Evolutionary conservation across 306 rosid genomes (phyloP).

Genomic region (Potentilla sterilis): DNA sequence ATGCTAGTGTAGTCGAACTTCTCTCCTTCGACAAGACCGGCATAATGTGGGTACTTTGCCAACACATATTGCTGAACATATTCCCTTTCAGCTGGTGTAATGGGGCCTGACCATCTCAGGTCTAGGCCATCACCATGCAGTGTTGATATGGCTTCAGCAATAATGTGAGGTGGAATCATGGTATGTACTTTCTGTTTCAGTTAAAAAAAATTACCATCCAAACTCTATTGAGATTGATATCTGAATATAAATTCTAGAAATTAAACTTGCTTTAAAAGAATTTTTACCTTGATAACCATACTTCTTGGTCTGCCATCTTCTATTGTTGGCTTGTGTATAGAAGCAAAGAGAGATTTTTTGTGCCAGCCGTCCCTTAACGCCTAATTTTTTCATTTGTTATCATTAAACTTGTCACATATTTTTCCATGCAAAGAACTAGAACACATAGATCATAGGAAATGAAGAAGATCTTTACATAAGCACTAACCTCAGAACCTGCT

Average conservation of each 20-base stretch:
- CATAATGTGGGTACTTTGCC: conserved; percentile 84
- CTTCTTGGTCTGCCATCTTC: conserved; percentile 74
- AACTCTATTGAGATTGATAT: not conserved
- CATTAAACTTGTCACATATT: conserved; percentile 18
- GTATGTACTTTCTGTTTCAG: conserved; percentile 45
- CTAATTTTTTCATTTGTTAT: conserved; percentile 16
- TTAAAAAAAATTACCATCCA: conserved; percentile 14
- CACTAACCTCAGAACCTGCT: conserved; percentile 52
- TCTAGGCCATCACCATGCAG: conserved; percentile 60
- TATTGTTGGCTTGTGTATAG: conserved; percentile 40
- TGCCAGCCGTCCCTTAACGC: conserved; percentile 46
- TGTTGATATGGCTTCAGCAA: conserved; percentile 60
- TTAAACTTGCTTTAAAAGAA: not conserved
- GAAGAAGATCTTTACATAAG: conserved; percentile 15
- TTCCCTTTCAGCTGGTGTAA: conserved; percentile 78
- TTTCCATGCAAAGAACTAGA: not conserved
- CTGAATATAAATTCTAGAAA: not conserved
- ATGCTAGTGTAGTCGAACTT: conserved; percentile 63
- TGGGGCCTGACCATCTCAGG: conserved; percentile 92
- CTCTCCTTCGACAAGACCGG: conserved; percentile 60
- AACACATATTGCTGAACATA: conserved; percentile 78
- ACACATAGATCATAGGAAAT: conserved; percentile 1
- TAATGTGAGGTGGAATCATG: conserved; percentile 47
- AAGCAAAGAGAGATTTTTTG: conserved; percentile 39
- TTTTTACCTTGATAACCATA: conserved; percentile 72